Base-by-base conservation (phyloP, 148 eudicot genomes). In the Chenopodium suecicum region DNA sequence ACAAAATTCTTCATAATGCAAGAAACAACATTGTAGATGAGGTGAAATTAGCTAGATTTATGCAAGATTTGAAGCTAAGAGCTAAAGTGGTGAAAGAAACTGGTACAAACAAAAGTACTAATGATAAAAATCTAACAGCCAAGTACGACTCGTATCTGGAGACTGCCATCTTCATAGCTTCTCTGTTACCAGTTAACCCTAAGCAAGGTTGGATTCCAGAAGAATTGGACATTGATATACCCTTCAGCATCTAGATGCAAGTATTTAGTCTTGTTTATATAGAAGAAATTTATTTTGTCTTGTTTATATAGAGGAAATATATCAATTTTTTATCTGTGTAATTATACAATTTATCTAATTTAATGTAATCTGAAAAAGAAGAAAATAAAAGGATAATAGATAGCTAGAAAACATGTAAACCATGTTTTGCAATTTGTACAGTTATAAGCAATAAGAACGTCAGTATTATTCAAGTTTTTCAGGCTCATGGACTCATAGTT, bases 221-320 rank as follows among this genome's bases (percentile, higher is more conserved):
- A 32, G 84, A 86, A 7, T 63, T 89, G 58, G 32, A 70, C 32
- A 31, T 85, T 14, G 81, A 86, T 19, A 75, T 88, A 67, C 81
- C 87, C 31, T 88, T 88, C 74, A 34, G 13, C 12, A 68, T 82
- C 19, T 86, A 80, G 63, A 69, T 74, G 17, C 25, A 2, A 37
- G 8, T 41, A 22, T 31, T 60, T 50, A 50, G 3, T 50, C 54
- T 56, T 29, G 37, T 23, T 62, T 62, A 4, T 62, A 2, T 62
- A 4, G 10, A 48, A 2, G 10, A 48, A 1, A 9, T 48, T 6
- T 37, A 22, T 31, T 60, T 48, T 11, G 3, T 48, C 54, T 56
- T 29, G 37, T n/a, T 62, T 62, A 4, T 62, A 7, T 62, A 4
- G 11, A 48, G 13, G 2, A 48, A 1, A 9, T 48, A 2, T 48